Evolutionary conservation across 331 rosid genomes (phyloP).

Genomic region (Prunus yedoensis): DNA sequence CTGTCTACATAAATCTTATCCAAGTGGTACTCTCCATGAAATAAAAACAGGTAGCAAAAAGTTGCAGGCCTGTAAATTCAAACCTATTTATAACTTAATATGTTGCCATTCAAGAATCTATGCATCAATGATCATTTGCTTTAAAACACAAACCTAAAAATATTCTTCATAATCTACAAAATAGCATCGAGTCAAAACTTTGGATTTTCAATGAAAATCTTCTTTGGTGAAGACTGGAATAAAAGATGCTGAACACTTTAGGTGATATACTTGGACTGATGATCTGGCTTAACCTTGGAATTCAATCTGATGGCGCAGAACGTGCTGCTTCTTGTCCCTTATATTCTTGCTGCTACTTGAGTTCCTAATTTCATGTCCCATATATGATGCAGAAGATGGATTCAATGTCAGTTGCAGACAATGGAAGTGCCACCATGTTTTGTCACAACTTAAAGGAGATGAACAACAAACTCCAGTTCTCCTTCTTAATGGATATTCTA

Average conservation of each 20-base stretch:
- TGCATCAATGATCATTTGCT: background rate
- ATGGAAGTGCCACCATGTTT: constrained; percentile 14
- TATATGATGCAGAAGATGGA: constrained; percentile 31
- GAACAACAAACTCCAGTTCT: constrained; percentile 30
- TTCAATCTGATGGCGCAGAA: too few species aligned
- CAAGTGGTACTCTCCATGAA: constrained; percentile 25
- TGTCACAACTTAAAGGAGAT: constrained; percentile 11
- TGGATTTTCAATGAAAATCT: too few species aligned
- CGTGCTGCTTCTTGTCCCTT: background rate
- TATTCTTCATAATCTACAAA: too few species aligned
- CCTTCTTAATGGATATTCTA: constrained; percentile 37
- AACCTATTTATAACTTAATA: background rate
- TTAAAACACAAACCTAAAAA: too few species aligned
- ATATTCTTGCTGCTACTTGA: background rate
- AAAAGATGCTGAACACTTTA: too few species aligned
- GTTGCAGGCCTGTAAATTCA: background rate
- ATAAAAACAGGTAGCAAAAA: constrained; percentile 26
- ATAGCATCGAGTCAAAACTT: too few species aligned
- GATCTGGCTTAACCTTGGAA: too few species aligned
- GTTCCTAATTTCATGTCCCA: constrained; percentile 2
- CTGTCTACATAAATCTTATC: constrained; percentile 9
- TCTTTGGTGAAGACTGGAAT: too few species aligned
- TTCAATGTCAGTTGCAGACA: constrained; percentile 24
- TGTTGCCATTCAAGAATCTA: background rate
- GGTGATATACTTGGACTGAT: too few species aligned